Evolutionary conservation across 75 land plant genomes (phyloP).

Genomic region (Chamaecyparis obtusa): DNA sequence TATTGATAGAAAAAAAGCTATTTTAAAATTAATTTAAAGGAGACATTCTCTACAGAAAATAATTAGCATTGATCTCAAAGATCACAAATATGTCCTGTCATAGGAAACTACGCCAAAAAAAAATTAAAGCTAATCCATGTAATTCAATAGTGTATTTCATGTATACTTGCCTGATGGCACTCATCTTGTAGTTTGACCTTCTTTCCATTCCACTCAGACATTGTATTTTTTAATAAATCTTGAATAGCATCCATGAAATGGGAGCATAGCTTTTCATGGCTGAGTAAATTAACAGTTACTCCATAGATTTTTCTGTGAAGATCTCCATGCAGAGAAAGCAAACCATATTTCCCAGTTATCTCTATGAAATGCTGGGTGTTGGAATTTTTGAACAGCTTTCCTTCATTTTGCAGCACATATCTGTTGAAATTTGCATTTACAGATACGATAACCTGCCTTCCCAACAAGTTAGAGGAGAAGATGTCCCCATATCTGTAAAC

Average conservation of each 20-base stretch:
- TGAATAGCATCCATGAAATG: neutral
- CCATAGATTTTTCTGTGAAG: slow-evolving; percentile 11
- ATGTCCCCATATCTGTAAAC: slow-evolving; percentile 29
- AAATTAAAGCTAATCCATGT: too few relatives aligned
- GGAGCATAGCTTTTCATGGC: neutral
- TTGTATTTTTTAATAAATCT: neutral
- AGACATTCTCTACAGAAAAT: too few relatives aligned
- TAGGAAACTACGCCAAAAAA: too few relatives aligned
- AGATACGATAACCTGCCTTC: slow-evolving; percentile 23
- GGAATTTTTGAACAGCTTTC: neutral
- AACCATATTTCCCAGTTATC: slow-evolving; percentile 3
- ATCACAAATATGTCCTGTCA: too few relatives aligned
- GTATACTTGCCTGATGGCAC: slow-evolving; percentile 39
- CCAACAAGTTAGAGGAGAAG: slow-evolving; percentile 36
- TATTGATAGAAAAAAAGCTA: too few relatives aligned
- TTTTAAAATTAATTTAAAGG: too few relatives aligned
- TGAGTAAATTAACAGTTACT: slow-evolving; percentile 1
- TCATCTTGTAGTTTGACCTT: slow-evolving; percentile 39
- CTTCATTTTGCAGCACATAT: slow-evolving; percentile 25
- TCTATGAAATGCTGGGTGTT: neutral
- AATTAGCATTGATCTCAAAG: too few relatives aligned
- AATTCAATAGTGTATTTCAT: too few relatives aligned
- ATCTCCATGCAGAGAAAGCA: slow-evolving; percentile 5
- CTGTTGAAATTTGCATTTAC: slow-evolving; percentile 20
- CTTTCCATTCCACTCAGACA: neutral